These are phyloP conservation scores for Leccinum obscurum DNA, from an alignment of 768 basidiomycete genomes.

Conservation along the genomic window DNA sequence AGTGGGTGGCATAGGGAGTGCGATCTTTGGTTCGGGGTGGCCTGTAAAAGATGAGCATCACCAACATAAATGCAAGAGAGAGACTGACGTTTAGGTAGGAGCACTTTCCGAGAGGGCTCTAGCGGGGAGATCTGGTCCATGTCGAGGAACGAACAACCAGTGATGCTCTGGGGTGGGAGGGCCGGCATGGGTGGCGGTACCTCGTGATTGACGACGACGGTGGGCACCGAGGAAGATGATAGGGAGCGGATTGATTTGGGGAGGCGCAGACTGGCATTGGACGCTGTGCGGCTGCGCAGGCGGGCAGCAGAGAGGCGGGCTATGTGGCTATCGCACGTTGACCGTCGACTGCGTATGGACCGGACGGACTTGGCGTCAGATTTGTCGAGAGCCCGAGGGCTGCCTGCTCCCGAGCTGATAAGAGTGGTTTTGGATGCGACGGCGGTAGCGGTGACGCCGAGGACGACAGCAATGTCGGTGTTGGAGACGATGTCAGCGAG, in stretches of 20 bases:
- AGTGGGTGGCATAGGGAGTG: constrained; percentile 24
- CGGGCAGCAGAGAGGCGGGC: constrained; percentile 62
- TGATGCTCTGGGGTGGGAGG: no score
- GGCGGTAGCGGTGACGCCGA: constrained; percentile 39
- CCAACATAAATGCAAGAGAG: no score
- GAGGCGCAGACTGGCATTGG: constrained; percentile 63
- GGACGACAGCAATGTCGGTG: no score
- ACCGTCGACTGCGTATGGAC: constrained; percentile 27
- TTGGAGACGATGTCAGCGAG: no score
- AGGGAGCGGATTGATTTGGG: constrained; percentile 38
- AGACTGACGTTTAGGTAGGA: no score
- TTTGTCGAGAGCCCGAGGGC: background rate
- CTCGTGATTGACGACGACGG: constrained; percentile 1
- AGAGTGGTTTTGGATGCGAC: constrained; percentile 39
- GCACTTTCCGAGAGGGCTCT: no score
- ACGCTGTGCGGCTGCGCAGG: no score
- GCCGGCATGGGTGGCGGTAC: constrained; percentile 14
- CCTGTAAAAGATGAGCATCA: no score
- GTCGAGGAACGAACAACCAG: no score
- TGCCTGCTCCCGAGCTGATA: constrained; percentile 13
- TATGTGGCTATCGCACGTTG: constrained; percentile 27
- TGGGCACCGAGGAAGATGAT: constrained; percentile 36
- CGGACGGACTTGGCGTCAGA: constrained; percentile 27
- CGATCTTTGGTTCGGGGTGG: no score
- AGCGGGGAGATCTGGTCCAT: no score